Conservation (phyloP, 768 basidiomycete genomes). For the Lentinula guzmanii region DNA sequence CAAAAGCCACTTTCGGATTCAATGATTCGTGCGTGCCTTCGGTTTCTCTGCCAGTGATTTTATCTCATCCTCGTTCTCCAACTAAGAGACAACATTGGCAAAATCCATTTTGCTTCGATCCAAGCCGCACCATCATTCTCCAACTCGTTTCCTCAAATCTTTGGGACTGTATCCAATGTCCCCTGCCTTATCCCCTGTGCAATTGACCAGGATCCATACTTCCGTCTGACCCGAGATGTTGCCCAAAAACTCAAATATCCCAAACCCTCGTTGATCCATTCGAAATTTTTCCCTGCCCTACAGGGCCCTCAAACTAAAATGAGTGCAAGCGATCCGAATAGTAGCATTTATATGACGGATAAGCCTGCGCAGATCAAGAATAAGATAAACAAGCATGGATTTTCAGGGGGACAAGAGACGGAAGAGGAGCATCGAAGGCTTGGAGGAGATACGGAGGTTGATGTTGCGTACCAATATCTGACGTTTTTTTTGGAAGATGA, state of each 20-base stretch:
- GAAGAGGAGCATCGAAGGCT: slow-evolving; percentile 86
- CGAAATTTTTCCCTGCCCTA: slow-evolving; percentile 97
- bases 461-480: slow-evolving; percentile 93
- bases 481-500: slow-evolving; percentile 96
- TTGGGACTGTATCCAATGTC: slow-evolving; percentile 73
- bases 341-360: slow-evolving; percentile 95
- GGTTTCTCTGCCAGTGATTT: background rate
- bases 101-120: slow-evolving; percentile 92
- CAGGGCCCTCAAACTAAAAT: slow-evolving; percentile 99
- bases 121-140: slow-evolving; percentile 97
- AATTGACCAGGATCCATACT: slow-evolving; percentile 97
- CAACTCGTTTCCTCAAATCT: slow-evolving; percentile 98
- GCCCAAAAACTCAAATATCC: slow-evolving; percentile 92
- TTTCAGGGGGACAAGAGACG: slow-evolving; percentile 93
- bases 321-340: slow-evolving; percentile 93
- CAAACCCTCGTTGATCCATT: slow-evolving; percentile 88
- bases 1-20: slow-evolving; percentile 95
- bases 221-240: slow-evolving; percentile 95
- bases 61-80: background rate
- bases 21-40: slow-evolving; percentile 75
- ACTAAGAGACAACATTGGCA: slow-evolving; percentile 92
- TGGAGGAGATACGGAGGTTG: slow-evolving; percentile 92
- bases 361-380: slow-evolving; percentile 92
- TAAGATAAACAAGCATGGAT: slow-evolving; percentile 94
- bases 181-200: slow-evolving; percentile 97